Evolutionary conservation across 2,329 filamentous ascomycete species (phyloP), one percentile per base, ranked within the genome.

Genomic region (Coniochaeta prunicola): DNA sequence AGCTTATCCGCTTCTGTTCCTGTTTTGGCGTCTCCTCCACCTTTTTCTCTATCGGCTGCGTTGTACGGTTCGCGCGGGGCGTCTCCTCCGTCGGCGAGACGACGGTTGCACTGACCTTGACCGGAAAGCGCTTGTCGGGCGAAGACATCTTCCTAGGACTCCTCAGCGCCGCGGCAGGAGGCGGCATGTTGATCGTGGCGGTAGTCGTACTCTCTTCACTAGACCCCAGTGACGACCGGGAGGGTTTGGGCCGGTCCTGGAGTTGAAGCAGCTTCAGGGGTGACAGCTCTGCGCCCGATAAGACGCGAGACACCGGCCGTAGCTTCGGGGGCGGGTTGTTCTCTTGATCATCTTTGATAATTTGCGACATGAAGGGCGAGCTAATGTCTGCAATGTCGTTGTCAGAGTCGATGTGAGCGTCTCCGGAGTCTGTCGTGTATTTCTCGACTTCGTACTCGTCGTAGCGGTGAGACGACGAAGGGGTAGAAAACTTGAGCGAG

Each of bases 111-210:
- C 75, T 80, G 66, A 85, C 74, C 69, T 81, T 84, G 65, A 87
- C 78, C 58, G 84, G 84, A 65, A 87, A 87, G 59, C 84, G 76
- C 69, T 80, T 84, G 62, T 81, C 81, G 17, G 82, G 80, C 2
- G 70, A 70, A 21, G 70, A 73, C 30, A 76, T 66, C 66, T 80
- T 81, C 61, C 77, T 71, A 30, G 81, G 77, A 64, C 76, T 82
- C 48, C 74, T 72, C 9, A 70, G 66, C 53, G 30, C 24, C 45
- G 70, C 64, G 15, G 69, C 66, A 57, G 69, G 67, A 24, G 67
- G 66, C 31, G 69, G 63, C 66, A 65, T 68, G 64, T 65, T 67
- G 61, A 36, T 60, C 42, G 60, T 59, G 6, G 45, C 21, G 24
- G 45, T 50, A 26, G 45, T n/a, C 17, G 45, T 50, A 21, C 3